Evolutionary conservation across 371 early-diverging fungal species (phyloP).

Genomic region (Capillidium rhysosporum): DNA sequence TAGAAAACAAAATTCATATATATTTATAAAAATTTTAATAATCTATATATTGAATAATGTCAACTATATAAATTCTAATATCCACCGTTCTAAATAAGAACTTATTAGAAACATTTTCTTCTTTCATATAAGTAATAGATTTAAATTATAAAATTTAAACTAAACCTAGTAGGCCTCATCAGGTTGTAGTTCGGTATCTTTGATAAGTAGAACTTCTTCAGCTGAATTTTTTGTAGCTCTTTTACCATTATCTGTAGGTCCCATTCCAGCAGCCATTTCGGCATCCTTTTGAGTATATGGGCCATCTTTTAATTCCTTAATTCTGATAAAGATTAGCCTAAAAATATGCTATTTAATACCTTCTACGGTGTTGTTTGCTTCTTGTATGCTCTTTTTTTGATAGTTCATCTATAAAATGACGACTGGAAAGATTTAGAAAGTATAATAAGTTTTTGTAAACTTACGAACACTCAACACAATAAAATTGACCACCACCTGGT

Average conservation of each 20-base stretch:
- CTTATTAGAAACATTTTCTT: too few species aligned
- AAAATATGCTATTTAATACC: neutral
- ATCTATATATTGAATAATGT: too few species aligned
- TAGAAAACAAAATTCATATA: too few species aligned
- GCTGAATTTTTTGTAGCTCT: neutral
- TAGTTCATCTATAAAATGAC: constrained; percentile 2
- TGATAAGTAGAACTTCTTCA: too few species aligned
- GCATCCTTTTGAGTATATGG: constrained; percentile 84
- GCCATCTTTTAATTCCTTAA: constrained; percentile 54
- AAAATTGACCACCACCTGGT: constrained; percentile 2
- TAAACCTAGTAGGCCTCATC: too few species aligned
- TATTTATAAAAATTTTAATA: too few species aligned
- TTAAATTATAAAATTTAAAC: too few species aligned
- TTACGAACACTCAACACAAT: constrained; percentile 6
- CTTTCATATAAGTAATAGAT: too few species aligned
- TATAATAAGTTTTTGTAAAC: neutral
- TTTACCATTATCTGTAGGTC: constrained; percentile 6
- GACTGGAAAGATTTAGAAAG: neutral
- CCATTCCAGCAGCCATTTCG: constrained; percentile 49
- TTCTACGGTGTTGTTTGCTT: constrained; percentile 5
- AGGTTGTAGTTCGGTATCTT: too few species aligned
- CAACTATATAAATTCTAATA: too few species aligned
- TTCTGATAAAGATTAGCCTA: constrained; percentile 10
- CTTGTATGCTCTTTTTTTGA: neutral
- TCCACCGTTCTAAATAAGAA: too few species aligned